Conservation (phyloP, 164 flowering plant species). For the Liriodendron chinense region DNA sequence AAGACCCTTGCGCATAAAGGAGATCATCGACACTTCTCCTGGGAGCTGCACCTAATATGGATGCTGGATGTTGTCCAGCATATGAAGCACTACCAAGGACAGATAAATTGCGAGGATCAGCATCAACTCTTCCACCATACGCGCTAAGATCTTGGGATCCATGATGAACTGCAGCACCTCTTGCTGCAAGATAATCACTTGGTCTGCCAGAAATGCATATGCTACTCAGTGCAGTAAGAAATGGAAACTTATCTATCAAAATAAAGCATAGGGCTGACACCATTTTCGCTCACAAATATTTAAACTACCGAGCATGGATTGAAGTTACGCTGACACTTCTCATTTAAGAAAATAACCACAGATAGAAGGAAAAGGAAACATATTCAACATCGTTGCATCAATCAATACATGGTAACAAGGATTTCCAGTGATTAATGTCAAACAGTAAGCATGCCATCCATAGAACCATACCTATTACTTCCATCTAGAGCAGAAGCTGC, state of each 20-base stretch:
- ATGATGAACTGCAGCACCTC: slow-evolving; percentile 61
- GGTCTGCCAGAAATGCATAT: slow-evolving; percentile 95
- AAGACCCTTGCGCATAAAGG: slow-evolving; percentile 57
- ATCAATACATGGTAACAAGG: neutral
- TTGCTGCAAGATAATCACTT: slow-evolving; percentile 87
- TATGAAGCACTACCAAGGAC: slow-evolving; percentile 54
- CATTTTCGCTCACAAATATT: slow-evolving; percentile 6
- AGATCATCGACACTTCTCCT: slow-evolving; percentile 67
- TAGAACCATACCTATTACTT: slow-evolving; percentile 57
- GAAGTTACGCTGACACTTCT: neutral
- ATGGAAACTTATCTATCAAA: slow-evolving; percentile 29
- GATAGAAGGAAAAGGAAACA: neutral
- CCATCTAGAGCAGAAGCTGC: slow-evolving; percentile 57
- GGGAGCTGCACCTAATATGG: slow-evolving; percentile 89
- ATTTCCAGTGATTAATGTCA: neutral
- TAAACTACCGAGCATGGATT: neutral
- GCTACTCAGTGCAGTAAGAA: slow-evolving; percentile 63
- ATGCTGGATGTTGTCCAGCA: slow-evolving; percentile 56
- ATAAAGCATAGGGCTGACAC: slow-evolving; percentile 16
- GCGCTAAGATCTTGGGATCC: slow-evolving; percentile 64
- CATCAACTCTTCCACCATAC: slow-evolving; percentile 73
- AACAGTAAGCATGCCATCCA: neutral
- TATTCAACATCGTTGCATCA: neutral
- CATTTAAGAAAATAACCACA: neutral
- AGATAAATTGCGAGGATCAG: slow-evolving; percentile 65